These are phyloP conservation scores for Stachybotrys echinatus DNA, from an alignment of 2,329 filamentous ascomycete species.

Conservation along the genomic window DNA sequence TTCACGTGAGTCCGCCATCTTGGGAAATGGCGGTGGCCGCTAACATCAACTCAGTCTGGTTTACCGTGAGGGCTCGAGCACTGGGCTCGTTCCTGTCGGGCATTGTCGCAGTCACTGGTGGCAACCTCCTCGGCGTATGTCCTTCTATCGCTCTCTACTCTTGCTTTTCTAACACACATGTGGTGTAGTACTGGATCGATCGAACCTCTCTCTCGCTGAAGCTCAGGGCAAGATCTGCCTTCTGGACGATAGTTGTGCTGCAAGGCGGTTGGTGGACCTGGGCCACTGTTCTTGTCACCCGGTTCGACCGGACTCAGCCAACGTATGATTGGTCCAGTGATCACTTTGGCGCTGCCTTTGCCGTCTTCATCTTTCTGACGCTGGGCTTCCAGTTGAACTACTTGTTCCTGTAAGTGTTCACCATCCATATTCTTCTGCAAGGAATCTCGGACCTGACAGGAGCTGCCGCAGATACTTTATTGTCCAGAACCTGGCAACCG, in stretches of 20 bases:
- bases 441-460: not conserved
- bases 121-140: conserved; percentile 58
- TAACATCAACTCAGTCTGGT: too few relatives aligned
- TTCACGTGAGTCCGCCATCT: conserved; percentile 12
- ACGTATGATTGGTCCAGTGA: conserved; percentile 60
- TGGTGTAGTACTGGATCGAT: conserved; percentile 53
- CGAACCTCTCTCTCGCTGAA: conserved; percentile 48
- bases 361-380: conserved; percentile 62
- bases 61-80: conserved; percentile 62
- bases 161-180: conserved; percentile 10
- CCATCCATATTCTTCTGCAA: not conserved
- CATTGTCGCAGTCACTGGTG: conserved; percentile 58
- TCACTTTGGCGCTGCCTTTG: conserved; percentile 63
- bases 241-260: conserved; percentile 46
- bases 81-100: conserved; percentile 67
- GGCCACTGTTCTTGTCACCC: conserved; percentile 60
- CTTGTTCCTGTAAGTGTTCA: conserved; percentile 60
- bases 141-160: not conserved
- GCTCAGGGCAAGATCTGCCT: conserved; percentile 47
- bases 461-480: conserved; percentile 56
- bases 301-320: conserved; percentile 51
- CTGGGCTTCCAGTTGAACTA: conserved; percentile 70
- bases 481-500: conserved; percentile 57
- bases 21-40: too few relatives aligned
- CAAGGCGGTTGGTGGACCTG: conserved; percentile 71